phyloP scores from a whole-genome alignment of 192 early-diverging fungal species.

The Entomortierella chlamydospora region DNA sequence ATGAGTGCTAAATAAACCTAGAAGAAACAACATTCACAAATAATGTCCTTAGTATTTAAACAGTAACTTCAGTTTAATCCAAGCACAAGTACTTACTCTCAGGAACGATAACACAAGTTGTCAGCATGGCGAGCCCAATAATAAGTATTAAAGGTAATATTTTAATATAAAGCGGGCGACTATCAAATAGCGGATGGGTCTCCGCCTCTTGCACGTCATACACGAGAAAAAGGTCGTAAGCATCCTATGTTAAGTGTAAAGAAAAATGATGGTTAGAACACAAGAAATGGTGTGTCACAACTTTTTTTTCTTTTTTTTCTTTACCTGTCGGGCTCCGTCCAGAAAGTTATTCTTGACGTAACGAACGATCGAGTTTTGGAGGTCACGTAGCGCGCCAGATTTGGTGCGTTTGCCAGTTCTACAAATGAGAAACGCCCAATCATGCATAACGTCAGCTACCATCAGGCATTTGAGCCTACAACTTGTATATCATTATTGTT shows the following conservation, averaged over 20 bases:
- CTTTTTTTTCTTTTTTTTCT: background rate
- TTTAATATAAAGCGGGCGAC: conserved; percentile 66
- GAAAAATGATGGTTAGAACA: background rate
- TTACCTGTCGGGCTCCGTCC: conserved; percentile 87
- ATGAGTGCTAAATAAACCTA: conserved; percentile 14
- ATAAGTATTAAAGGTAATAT: conserved; percentile 31
- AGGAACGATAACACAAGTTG: conserved; percentile 19
- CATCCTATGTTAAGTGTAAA: conserved; percentile 64
- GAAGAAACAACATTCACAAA: too few relatives aligned
- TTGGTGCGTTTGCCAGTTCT: conserved; percentile 91
- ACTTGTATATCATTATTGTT: background rate
- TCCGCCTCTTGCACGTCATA: conserved; percentile 56
- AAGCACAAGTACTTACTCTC: conserved; percentile 54
- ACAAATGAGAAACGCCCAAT: background rate
- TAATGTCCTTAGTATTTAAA: too few relatives aligned
- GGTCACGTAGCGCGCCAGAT: conserved; percentile 82
- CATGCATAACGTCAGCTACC: background rate
- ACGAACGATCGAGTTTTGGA: conserved; percentile 81
- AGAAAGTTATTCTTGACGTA: conserved; percentile 96
- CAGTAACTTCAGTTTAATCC: too few relatives aligned
- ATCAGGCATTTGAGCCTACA: too few relatives aligned
- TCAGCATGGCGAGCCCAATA: conserved; percentile 37
- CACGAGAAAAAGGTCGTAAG: conserved; percentile 86
- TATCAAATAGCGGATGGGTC: conserved; percentile 61
- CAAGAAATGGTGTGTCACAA: too few relatives aligned